Evolutionary conservation across 2,329 filamentous ascomycete genomes (phyloP).

Genomic region (Trichoderma pleuroti): DNA sequence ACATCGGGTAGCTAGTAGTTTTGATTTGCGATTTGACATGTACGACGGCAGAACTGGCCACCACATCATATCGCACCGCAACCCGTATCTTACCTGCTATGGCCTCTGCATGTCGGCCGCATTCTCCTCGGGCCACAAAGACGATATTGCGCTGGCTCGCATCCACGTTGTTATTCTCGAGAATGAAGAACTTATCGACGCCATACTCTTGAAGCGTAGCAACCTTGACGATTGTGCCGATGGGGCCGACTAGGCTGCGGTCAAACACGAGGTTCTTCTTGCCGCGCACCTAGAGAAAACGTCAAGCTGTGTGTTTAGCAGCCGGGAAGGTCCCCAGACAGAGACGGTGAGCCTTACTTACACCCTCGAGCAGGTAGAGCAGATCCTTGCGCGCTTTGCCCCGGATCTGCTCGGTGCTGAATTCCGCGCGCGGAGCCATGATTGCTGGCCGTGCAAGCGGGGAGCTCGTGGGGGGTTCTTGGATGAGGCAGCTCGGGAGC

Average conservation of each 20-base stretch:
- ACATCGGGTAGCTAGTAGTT: not conserved
- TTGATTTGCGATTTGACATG: not conserved
- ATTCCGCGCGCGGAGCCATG: conserved; percentile 68
- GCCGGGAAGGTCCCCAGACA: not conserved
- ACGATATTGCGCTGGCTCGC: conserved; percentile 92
- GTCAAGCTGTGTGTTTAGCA: conserved; percentile 22
- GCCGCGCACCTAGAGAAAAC: conserved; percentile 71
- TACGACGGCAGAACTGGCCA: not conserved
- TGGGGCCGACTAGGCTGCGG: conserved; percentile 79
- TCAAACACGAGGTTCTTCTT: conserved; percentile 99
- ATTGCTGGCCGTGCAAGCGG: conserved; percentile 42
- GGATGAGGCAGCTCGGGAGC: conserved; percentile 18
- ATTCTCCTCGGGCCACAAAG: conserved; percentile 89
- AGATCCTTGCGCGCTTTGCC: conserved; percentile 85
- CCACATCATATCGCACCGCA: not conserved
- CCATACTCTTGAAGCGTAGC: conserved; percentile 95
- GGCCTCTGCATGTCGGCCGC: conserved; percentile 73
- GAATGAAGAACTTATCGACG: conserved; percentile 93
- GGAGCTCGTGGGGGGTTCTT: conserved; percentile 17
- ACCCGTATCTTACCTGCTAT: conserved; percentile 71
- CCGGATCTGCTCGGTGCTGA: conserved; percentile 72
- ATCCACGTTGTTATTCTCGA: conserved; percentile 94
- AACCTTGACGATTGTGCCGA: conserved; percentile 91
- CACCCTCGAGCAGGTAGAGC: conserved; percentile 86
- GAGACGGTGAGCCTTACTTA: conserved; percentile 56